Conservation (phyloP, 2,329 filamentous ascomycete genomes). For the Sarocladiaceae sp. region DNA sequence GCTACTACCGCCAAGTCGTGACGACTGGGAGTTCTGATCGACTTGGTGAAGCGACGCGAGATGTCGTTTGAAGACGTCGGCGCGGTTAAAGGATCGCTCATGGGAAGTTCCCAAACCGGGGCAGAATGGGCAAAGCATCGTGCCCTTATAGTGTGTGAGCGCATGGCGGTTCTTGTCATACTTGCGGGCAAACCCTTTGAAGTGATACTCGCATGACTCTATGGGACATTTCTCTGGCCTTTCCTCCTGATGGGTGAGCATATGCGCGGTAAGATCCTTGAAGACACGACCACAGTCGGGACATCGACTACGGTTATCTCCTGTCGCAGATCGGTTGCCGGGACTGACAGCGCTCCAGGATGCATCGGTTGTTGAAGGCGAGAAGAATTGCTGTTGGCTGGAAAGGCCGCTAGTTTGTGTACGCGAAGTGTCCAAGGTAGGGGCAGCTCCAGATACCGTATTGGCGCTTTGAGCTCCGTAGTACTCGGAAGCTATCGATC, state of each 20-base stretch:
- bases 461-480: conserved; percentile 1
- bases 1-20: conserved; percentile 64
- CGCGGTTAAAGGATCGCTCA: conserved; percentile 94
- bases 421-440: conserved; percentile 6
- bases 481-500: conserved; percentile 5
- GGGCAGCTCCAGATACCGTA: conserved; percentile 2
- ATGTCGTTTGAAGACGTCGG: conserved; percentile 96
- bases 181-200: conserved; percentile 91
- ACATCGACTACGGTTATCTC: conserved; percentile 44
- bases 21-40: conserved; percentile 90
- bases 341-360: conserved; percentile 5
- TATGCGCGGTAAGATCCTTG: conserved; percentile 75
- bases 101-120: conserved; percentile 80
- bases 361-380: conserved; percentile 9
- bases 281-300: conserved; percentile 56
- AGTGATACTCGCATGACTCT: conserved; percentile 85
- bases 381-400: conserved; percentile 10
- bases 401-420: background rate
- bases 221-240: conserved; percentile 96
- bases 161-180: conserved; percentile 98
- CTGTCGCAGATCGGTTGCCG: conserved; percentile 6
- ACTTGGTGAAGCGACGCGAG: conserved; percentile 90
- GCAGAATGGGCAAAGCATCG: conserved; percentile 97
- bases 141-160: conserved; percentile 94
- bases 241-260: conserved; percentile 93